Percentiles rank a stretch among this genome's conserved stretches.
Evolutionary conservation across 768 basidiomycete genomes (phyloP).

Genomic region (Pholiota microspora): DNA sequence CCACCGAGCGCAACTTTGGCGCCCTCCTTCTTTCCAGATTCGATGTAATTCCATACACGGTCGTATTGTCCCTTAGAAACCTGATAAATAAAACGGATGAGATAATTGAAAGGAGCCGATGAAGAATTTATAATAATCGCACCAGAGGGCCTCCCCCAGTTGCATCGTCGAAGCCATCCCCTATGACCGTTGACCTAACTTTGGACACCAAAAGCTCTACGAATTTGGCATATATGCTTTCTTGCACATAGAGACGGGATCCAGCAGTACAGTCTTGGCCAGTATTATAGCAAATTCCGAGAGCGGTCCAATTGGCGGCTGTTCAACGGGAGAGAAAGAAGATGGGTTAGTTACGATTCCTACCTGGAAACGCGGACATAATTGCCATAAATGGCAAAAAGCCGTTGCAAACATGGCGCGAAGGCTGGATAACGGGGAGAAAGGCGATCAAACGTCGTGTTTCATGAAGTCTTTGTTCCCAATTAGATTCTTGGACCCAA

Average conservation of each 20-base stretch:
- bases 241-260: slow-evolving; percentile 87
- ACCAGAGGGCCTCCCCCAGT: slow-evolving; percentile 85
- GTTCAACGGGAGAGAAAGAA: slow-evolving; percentile 6
- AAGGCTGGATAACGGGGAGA: too few species aligned
- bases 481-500: background rate
- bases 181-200: slow-evolving; percentile 69
- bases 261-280: slow-evolving; percentile 96
- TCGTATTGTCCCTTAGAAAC: slow-evolving; percentile 85
- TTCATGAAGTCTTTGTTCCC: background rate
- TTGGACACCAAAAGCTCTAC: slow-evolving; percentile 60
- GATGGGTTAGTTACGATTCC: background rate
- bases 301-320: slow-evolving; percentile 84
- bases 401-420: background rate
- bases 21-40: slow-evolving; percentile 80
- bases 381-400: slow-evolving; percentile 4
- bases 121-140: slow-evolving; percentile 22
- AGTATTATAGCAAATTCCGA: slow-evolving; percentile 85
- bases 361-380: background rate
- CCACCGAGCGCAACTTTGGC: slow-evolving; percentile 83
- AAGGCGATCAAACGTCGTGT: background rate
- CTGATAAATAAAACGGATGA: slow-evolving; percentile 39
- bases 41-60: slow-evolving; percentile 85
- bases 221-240: slow-evolving; percentile 85
- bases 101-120: background rate
- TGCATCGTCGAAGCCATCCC: slow-evolving; percentile 76